Base-by-base conservation (phyloP, 1,284 basidiomycete genomes). In the Leccinum variabile region DNA sequence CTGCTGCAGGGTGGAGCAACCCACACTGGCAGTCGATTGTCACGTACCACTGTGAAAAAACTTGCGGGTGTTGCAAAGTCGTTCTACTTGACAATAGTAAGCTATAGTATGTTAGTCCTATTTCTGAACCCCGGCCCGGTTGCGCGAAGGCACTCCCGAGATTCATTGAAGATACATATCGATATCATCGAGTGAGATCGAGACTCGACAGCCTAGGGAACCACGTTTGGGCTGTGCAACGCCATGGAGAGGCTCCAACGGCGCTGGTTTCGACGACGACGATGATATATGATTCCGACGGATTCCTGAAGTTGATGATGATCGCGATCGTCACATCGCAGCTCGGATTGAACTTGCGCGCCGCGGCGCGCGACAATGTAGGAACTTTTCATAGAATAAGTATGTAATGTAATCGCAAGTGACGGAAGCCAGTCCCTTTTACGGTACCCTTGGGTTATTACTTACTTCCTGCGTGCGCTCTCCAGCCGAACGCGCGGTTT, bases 251-350 rank as follows among this genome's bases (percentile, higher is more conserved):
- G 18, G 5, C 11, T 46, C 18, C 44, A 46, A 46, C 18, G 46
- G 46, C 46, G 46, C 22, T 49, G 46, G 46, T 25, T 18, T 11
- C 16, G 8, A 7, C n/a, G 41, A 18, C n/a, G 6, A 11, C 18
- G 9, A 46, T 46, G 9, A 22, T 46, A 49, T 25, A n/a, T n/a
- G 25, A 28, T 52, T 53, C 50, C 25, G 46, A 25, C 50, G 50
- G 28, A 30, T 28, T n/a, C 50, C 16, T 16, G 50, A 35, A 49
- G 28, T 28, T 28, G 50, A 18, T 35, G 18, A 28, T 56, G 65
- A 69, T 66, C 67, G 32, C 50, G 67, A 69, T 60, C 56, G 59
- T 30, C 44, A 46, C 25, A 28, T 28, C 25, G 25, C 25, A 28
- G 25, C 25, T 22, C 13, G 46, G 54, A 56, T 3, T 28, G 25